Base-by-base conservation (phyloP, 192 early-diverging fungal species). In the Coemansia sp. region DNA sequence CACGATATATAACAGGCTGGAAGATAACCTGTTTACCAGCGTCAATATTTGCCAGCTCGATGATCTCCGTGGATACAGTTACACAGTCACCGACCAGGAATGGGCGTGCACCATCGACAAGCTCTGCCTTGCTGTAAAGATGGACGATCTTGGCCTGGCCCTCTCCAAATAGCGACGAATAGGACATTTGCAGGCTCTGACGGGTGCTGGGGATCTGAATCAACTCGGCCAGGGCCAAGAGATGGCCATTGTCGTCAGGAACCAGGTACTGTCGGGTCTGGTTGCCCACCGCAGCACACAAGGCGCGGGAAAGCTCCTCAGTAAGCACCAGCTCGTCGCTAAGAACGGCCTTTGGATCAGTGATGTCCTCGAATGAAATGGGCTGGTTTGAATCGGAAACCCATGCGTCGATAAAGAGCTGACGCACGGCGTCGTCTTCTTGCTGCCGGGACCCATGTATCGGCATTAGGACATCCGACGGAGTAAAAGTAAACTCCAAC, bases 131-230 rank as follows among this genome's bases (percentile, higher is more conserved):
- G 77, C 92, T 93, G 60, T 83, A 84, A 16, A 92, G 76, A 57
- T 96, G 91, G 20, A 96, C 91, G 7, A 96, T 65, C 27, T 75
- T 73, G 46, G 93, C 76, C 36, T 91, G 78, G 46, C 93, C 91
- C 35, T 82, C 85, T 50, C 92, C 87, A 54, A 93, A 90, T 18
- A 87, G 81, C 51, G 89, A 85, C 27, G 90, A 86, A 64, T 88
- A 79, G 30, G 92, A 82, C 6, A 91, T 85, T 45, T 82, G 83
- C 43, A 92, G 82, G 27, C 92, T 80, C 61, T 82, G 67, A 62
- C 78, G 76, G 82, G 85, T 87, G 4, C 80, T 85, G 25, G 85
- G 81, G 28, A 91, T 82, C 38, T 90, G 88, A 26, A 85, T 81
- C 59, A 91, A n/a, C n/a, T n/a, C n/a, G n/a, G n/a, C n/a, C n/a